Evolutionary conservation across 1,284 basidiomycete species (phyloP).

Genomic region (Rhodotorula sp.): DNA sequence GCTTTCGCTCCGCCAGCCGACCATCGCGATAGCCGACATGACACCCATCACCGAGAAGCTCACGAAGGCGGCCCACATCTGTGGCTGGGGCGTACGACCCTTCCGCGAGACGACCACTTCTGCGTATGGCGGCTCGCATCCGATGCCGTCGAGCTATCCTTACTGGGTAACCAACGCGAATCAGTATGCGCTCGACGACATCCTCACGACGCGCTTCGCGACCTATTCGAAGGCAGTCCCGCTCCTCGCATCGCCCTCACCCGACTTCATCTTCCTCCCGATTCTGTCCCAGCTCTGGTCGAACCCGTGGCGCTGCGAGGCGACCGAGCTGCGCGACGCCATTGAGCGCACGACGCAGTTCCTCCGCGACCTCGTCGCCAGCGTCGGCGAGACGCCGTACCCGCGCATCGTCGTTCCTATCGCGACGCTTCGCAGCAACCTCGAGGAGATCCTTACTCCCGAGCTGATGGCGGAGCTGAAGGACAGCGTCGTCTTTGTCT

Average conservation of each 20-base stretch:
- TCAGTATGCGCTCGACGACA: constrained; percentile 42
- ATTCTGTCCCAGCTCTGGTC: constrained; percentile 34
- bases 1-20: constrained; percentile 11
- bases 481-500: constrained; percentile 37
- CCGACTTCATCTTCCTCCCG: constrained; percentile 42
- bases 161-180: constrained; percentile 36
- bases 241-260: constrained; percentile 29
- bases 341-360: constrained; percentile 35
- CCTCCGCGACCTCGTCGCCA: constrained; percentile 30
- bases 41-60: constrained; percentile 24
- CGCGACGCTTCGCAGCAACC: constrained; percentile 31
- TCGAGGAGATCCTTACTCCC: constrained; percentile 34
- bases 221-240: constrained; percentile 32
- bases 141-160: constrained; percentile 23
- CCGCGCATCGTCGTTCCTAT: constrained; percentile 38
- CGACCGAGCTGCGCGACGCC: constrained; percentile 19
- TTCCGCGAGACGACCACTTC: constrained; percentile 22
- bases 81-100: constrained; percentile 22
- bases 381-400: constrained; percentile 33
- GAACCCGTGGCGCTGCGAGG: constrained; percentile 39
- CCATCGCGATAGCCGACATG: constrained; percentile 37
- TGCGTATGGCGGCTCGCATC: constrained; percentile 16
- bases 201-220: constrained; percentile 34
- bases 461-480: constrained; percentile 40
- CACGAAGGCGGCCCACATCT: constrained; percentile 11